phyloP scores from a whole-genome alignment of 83 land plant species.

The Diphasiastrum complanatum region DNA sequence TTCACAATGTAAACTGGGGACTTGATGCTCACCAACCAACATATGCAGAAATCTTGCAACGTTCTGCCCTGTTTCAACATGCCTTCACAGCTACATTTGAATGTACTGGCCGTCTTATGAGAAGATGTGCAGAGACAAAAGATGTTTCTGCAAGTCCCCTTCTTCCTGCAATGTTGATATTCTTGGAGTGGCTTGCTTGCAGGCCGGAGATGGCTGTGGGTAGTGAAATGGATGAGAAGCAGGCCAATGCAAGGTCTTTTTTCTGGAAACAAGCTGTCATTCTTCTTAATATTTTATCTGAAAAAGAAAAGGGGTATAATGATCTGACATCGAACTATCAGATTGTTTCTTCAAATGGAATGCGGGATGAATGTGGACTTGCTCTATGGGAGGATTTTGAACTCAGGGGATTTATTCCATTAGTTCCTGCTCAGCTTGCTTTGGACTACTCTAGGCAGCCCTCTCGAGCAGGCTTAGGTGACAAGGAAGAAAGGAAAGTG shows the following conservation, averaged over 20 bases:
- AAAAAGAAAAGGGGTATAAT: neutral
- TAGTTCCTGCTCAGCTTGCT: constrained; percentile 17
- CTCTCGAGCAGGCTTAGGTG: constrained; percentile 2
- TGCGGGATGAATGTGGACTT: neutral
- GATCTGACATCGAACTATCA: neutral
- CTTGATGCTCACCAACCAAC: neutral
- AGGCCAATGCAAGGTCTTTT: constrained; percentile 9
- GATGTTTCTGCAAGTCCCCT: constrained; percentile 23
- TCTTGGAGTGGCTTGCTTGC: constrained; percentile 41
- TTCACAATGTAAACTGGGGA: constrained; percentile 8
- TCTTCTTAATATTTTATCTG: constrained; percentile 11
- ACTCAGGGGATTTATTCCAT: constrained; percentile 39
- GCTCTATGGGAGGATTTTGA: constrained; percentile 53
- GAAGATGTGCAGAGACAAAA: constrained; percentile 22
- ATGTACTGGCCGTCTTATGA: constrained; percentile 31
- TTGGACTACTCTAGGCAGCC: constrained; percentile 33
- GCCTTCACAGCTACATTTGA: constrained; percentile 29
- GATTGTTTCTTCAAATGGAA: neutral
- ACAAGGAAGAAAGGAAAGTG: neutral
- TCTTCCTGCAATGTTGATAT: constrained; percentile 38
- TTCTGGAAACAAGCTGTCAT: constrained; percentile 22
- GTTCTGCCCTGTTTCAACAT: neutral
- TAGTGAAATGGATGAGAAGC: constrained; percentile 20
- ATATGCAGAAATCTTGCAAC: constrained; percentile 1
- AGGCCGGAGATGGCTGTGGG: constrained; percentile 14